Evolutionary conservation across 257 asterid genomes (phyloP).

Genomic region (Solanum sejunctum): DNA sequence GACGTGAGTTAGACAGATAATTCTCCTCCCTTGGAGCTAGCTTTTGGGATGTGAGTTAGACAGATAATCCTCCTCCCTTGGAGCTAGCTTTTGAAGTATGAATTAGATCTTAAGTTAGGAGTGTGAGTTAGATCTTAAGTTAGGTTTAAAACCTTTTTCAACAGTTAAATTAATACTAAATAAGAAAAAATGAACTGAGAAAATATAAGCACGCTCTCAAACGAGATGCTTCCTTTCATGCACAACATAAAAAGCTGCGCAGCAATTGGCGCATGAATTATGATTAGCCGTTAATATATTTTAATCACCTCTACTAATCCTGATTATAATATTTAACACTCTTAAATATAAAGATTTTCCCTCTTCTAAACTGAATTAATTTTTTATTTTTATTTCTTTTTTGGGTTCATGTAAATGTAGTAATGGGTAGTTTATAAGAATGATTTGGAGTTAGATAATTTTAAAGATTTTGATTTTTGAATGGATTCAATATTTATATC

Average conservation of each 20-base stretch:
- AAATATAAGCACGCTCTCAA: not conserved
- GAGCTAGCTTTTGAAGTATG: too few relatives aligned
- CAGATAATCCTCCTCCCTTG: too few relatives aligned
- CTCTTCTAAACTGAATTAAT: not conserved
- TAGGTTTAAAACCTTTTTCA: too few relatives aligned
- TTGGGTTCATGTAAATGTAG: not conserved
- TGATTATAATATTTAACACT: not conserved
- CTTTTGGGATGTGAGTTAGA: too few relatives aligned
- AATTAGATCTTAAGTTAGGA: too few relatives aligned
- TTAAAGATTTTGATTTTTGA: not conserved
- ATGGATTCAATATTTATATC: not conserved
- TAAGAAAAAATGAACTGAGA: too few relatives aligned
- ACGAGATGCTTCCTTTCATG: not conserved
- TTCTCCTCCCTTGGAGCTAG: too few relatives aligned
- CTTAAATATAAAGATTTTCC: too few relatives aligned
- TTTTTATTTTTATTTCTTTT: not conserved
- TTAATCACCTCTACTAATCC: not conserved
- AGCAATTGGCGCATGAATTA: conserved; percentile 4
- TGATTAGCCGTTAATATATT: not conserved
- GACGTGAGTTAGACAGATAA: too few relatives aligned
- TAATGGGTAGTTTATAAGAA: not conserved
- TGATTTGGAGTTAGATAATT: not conserved
- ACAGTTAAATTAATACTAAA: not conserved
- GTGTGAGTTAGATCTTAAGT: too few relatives aligned
- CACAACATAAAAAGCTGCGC: conserved; percentile 10